A percentile compares a stretch with the other conserved stretches of the same genome.
phyloP scores from a whole-genome alignment of 2,329 filamentous ascomycete species.

The Beauveria varroae region DNA sequence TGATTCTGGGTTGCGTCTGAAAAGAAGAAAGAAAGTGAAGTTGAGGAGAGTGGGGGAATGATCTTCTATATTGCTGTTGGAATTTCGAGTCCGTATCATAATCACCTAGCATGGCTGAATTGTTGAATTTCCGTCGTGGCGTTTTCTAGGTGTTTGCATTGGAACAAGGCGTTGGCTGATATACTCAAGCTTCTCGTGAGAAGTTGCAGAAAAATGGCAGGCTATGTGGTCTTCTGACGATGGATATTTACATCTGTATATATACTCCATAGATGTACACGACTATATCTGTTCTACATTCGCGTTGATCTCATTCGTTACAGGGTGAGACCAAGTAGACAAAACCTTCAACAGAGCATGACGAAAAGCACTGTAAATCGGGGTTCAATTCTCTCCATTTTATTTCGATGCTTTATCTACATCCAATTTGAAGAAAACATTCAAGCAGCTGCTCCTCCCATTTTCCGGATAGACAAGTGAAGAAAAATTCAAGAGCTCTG shows the following conservation, averaged over 20 bases:
- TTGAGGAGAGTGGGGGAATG: background rate
- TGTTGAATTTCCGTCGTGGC: background rate
- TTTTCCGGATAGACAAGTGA: background rate
- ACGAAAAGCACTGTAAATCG: background rate
- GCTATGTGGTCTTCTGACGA: background rate
- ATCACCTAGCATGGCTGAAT: background rate
- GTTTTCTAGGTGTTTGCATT: slow-evolving; percentile 5
- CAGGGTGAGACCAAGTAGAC: too few species aligned
- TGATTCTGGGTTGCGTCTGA: slow-evolving; percentile 25
- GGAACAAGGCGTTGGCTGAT: background rate
- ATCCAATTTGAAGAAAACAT: background rate
- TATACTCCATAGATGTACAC: background rate
- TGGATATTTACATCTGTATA: background rate
- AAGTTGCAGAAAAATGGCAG: background rate
- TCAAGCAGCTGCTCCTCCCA: background rate
- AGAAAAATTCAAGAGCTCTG: background rate
- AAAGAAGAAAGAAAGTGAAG: background rate
- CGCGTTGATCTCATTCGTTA: too few species aligned
- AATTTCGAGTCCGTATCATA: too few species aligned
- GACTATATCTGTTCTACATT: background rate
- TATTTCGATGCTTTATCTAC: slow-evolving; percentile 1
- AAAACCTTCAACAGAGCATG: too few species aligned
- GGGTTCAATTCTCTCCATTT: background rate
- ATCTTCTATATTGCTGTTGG: background rate
- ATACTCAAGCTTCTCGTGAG: background rate